Conservation (phyloP, 1,139 yeast species). For the Wickerhamiella pararugosa region DNA sequence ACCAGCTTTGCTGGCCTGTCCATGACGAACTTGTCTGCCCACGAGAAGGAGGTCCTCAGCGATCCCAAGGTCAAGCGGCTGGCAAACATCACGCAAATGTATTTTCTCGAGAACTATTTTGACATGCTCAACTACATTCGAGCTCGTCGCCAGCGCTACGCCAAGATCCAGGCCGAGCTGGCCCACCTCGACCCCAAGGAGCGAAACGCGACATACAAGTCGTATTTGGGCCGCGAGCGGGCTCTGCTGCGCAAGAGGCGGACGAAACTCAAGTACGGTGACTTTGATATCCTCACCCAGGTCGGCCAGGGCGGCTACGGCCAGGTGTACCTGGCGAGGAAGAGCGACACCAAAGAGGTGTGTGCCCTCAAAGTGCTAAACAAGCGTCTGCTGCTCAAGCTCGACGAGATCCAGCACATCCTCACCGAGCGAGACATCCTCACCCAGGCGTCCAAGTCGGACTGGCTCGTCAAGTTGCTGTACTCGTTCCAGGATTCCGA, state of each 20-base stretch:
- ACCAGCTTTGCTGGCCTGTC: not conserved
- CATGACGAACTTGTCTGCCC: constrained; percentile 4
- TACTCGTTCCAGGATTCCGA: constrained; percentile 93
- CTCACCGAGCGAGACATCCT: constrained; percentile 91
- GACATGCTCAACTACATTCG: constrained; percentile 91
- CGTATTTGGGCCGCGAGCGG: constrained; percentile 72
- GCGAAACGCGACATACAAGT: constrained; percentile 60
- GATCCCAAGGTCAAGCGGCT: constrained; percentile 69
- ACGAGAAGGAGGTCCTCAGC: constrained; percentile 33
- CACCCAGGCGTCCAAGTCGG: constrained; percentile 75
- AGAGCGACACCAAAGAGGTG: constrained; percentile 86
- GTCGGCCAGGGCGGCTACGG: constrained; percentile 99
- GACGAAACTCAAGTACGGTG: constrained; percentile 83
- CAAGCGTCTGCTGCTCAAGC: constrained; percentile 68
- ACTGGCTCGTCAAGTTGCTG: constrained; percentile 85
- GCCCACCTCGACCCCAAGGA: constrained; percentile 37
- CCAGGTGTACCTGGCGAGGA: constrained; percentile 79
- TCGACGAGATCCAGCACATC: constrained; percentile 92
- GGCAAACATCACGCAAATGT: constrained; percentile 62
- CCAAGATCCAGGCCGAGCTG: constrained; percentile 42
- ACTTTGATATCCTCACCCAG: constrained; percentile 91
- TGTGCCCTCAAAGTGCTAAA: constrained; percentile 90
- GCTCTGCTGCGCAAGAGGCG: constrained; percentile 77
- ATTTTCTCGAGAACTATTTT: constrained; percentile 88
- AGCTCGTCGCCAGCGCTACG: constrained; percentile 64